Base-by-base conservation (phyloP, 192 early-diverging fungal genomes). In the Piromyces sp. region DNA sequence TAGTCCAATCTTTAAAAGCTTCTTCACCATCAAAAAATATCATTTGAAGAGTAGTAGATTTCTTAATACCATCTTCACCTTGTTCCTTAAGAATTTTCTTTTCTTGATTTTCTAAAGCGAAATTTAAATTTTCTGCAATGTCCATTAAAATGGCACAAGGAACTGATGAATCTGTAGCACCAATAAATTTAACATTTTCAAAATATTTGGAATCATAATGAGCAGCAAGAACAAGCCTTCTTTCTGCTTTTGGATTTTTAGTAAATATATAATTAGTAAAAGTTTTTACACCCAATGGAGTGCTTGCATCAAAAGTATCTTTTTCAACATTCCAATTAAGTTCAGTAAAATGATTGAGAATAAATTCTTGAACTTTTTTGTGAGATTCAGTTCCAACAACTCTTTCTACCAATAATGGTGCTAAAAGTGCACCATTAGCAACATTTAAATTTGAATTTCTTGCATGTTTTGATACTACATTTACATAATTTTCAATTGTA, bases 1-100 rank as follows among this genome's bases (percentile, higher is more conserved):
- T 82, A 5, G 90, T 87, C 96, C 96, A 97, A 4, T 88, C 83
- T 28, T 80, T 82, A 84, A 95, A 95, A 7, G 97, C 95, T 84
- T 98, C 97, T 81, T 98, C 97, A 33, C 97, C 97, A 85, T 98
- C 97, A 86, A 98, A 97, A 82, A 98, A 98, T 30, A 98, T 89
- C n/a, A 98, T 80, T 85, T 98, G 97, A 79, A 97, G 68, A 14
- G 93, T 94, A 0, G 89, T 86, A 36, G 79, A 81, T 78, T 79
- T 37, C 19, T 22, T 31, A 11, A 28, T 22, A 68, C n/a, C 42
- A 40, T 37, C 30, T 68, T 84, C n/a, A 40, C 81, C 85, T 38
- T 91, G 88, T 38, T 82, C 30, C 33, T 86, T 84, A 1, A 80
- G 80, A 68, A 68, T 68, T 11, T 28, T 68, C 11, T 68, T n/a